Evolutionary conservation across 805 yeast species (phyloP), one percentile per base, ranked within the genome.

Genomic region (Zygosaccharomyces rouxii): DNA sequence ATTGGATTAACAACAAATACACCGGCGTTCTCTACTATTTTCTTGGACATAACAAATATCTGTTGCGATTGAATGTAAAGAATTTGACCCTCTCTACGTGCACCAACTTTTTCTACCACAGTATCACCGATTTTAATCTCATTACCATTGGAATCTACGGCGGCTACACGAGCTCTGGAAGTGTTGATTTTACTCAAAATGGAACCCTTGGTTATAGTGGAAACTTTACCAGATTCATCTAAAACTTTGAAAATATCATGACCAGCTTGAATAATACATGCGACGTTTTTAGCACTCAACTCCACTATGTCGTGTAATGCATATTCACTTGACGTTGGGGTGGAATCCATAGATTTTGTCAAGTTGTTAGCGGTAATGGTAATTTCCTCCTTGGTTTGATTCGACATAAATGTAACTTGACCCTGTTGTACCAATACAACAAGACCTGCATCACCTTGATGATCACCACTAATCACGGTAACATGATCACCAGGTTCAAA

Each of bases 401-500:
- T 97, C 42, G 95, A 84, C 56, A 94, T 80, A 55, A 94, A 76
- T 0, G 95, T 87, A 22, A 90, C 97, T 52, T 89, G 87, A 63
- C 90, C 96, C 43, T 84, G 86, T 46, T 79, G 78, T 21, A 88
- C 80, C 56, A 81, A 77, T 37, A 94, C 89, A 44, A 94, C 96
- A 71, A 94, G 77, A 71, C 99, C 99, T 30, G 97, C 89, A 62
- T 90, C 97, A 61, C 92, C 97, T 46, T 81, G 75, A 67, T 88
- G 95, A 62, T 86, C 89, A 64, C 99, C 99, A 62, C 83, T 87
- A 33, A 86, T 78, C 28, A 92, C 94, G 49, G 95, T 83, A 19
- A 94, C 96, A 66, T 94, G 97, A 67, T 92, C 98, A 75, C 99
- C 99, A 37, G 88, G 81, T 46, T 77, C 70, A 68, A 92, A 92